These are phyloP conservation scores for Verbascum thapsus DNA, from an alignment of 257 asterid species.

Conservation along the genomic window DNA sequence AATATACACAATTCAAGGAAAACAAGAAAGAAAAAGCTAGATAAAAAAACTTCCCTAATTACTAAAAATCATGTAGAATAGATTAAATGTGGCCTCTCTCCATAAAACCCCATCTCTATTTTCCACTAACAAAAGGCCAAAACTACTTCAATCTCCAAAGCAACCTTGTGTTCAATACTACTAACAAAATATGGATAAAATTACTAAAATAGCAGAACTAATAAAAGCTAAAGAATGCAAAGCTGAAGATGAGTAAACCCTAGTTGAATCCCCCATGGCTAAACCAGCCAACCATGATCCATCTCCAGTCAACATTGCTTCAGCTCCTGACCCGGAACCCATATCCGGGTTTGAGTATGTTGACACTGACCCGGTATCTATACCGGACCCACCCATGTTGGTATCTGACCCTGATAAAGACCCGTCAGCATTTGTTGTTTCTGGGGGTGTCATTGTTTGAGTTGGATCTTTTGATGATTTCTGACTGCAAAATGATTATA, in stretches of 20 bases:
- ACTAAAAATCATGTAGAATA: slow-evolving; percentile 10
- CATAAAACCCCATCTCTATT: slow-evolving; percentile 23
- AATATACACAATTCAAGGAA: slow-evolving; percentile 39
- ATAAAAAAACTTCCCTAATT: slow-evolving; percentile 22
- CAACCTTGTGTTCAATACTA: too few relatives aligned
- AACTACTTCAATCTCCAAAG: slow-evolving; percentile 32
- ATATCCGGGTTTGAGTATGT: slow-evolving; percentile 39
- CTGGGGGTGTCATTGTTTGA: slow-evolving; percentile 50
- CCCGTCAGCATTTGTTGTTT: slow-evolving; percentile 43
- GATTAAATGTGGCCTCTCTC: slow-evolving; percentile 26
- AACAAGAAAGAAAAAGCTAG: neutral
- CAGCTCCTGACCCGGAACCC: slow-evolving; percentile 51
- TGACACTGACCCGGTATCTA: slow-evolving; percentile 38
- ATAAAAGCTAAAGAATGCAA: slow-evolving; percentile 33
- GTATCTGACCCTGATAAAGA: slow-evolving; percentile 41
- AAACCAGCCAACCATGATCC: slow-evolving; percentile 92
- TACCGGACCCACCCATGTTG: slow-evolving; percentile 36
- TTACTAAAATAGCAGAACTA: too few relatives aligned
- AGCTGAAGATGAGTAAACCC: slow-evolving; percentile 35
- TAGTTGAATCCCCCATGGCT: slow-evolving; percentile 77
- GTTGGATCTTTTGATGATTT: slow-evolving; percentile 79
- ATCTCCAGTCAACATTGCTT: slow-evolving; percentile 48
- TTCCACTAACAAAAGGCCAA: slow-evolving; percentile 32
- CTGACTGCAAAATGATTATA: slow-evolving; percentile 55
- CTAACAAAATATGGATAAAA: slow-evolving; percentile 39